These are phyloP conservation scores for Cryptococcus depauperatus DNA, from an alignment of 1,284 basidiomycete genomes.

Conservation along the genomic window DNA sequence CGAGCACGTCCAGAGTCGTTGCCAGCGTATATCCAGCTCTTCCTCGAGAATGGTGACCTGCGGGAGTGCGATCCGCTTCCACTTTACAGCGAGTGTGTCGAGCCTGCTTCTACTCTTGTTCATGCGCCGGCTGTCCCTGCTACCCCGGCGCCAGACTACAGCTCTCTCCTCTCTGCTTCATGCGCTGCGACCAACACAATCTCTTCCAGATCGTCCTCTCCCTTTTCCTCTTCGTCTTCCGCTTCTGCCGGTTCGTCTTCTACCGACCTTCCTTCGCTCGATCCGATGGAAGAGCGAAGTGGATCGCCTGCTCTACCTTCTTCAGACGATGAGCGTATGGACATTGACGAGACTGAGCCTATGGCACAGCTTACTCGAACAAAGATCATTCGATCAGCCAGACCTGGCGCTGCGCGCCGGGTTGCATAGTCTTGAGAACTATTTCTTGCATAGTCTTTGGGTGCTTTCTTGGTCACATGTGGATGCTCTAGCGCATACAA, in stretches of 20 bases:
- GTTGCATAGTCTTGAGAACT: too few species aligned
- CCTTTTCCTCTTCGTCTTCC: not conserved
- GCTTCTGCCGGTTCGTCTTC: not conserved
- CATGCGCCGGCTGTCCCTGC: not conserved
- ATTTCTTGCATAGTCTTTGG: too few species aligned
- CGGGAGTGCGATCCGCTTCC: constrained; percentile 40
- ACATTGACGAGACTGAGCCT: constrained; percentile 5
- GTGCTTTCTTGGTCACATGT: too few species aligned
- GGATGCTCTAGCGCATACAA: too few species aligned
- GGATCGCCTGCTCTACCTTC: not conserved
- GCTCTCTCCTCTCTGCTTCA: not conserved
- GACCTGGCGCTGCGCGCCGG: too few species aligned
- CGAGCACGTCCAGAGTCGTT: constrained; percentile 10
- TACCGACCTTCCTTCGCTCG: not conserved
- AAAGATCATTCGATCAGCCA: too few species aligned
- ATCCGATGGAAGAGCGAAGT: not conserved
- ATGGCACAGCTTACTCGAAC: too few species aligned
- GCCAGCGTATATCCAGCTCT: constrained; percentile 40
- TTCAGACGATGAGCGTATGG: not conserved
- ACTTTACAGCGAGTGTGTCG: constrained; percentile 18
- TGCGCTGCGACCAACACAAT: not conserved
- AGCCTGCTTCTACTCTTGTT: not conserved
- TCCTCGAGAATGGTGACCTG: constrained; percentile 39
- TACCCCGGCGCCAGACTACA: not conserved
- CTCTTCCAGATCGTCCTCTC: not conserved